Conservation (phyloP, 2,329 filamentous ascomycete genomes). For the Eutypella sp. region DNA sequence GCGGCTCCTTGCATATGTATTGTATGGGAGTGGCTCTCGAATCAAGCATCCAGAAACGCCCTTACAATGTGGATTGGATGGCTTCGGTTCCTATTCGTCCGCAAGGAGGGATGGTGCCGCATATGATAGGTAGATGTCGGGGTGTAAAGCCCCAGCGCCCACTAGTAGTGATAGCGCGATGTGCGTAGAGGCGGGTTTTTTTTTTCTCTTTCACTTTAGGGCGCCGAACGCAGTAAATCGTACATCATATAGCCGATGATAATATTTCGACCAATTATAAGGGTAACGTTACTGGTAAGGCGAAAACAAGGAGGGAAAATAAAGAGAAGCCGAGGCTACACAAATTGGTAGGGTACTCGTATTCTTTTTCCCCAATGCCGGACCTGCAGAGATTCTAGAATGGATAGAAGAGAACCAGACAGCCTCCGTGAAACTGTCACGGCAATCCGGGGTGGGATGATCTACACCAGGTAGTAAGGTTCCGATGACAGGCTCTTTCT, state of each 20-base stretch:
- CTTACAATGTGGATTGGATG: background rate
- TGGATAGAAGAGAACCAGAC: too few relatives aligned
- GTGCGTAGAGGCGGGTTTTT: background rate
- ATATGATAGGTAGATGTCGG: background rate
- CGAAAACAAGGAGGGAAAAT: too few relatives aligned
- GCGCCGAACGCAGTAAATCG: background rate
- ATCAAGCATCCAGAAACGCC: background rate
- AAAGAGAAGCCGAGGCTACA: background rate
- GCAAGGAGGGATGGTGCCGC: background rate
- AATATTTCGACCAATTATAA: background rate
- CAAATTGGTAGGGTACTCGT: too few relatives aligned
- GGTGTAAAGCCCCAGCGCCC: constrained; percentile 18
- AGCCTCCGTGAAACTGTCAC: background rate
- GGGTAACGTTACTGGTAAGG: background rate
- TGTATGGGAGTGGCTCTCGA: background rate
- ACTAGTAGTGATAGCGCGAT: background rate
- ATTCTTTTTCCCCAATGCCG: too few relatives aligned
- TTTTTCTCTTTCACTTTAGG: too few relatives aligned
- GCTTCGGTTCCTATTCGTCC: background rate
- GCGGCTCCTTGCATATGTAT: background rate
- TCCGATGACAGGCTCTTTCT: background rate
- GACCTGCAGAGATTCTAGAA: background rate
- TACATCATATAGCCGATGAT: background rate
- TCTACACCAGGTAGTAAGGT: background rate
- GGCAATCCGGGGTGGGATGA: background rate